Percentiles rank a stretch among this genome's conserved stretches.
Conservation (phyloP, 768 basidiomycete genomes). For the Rhizopogon rudus region DNA sequence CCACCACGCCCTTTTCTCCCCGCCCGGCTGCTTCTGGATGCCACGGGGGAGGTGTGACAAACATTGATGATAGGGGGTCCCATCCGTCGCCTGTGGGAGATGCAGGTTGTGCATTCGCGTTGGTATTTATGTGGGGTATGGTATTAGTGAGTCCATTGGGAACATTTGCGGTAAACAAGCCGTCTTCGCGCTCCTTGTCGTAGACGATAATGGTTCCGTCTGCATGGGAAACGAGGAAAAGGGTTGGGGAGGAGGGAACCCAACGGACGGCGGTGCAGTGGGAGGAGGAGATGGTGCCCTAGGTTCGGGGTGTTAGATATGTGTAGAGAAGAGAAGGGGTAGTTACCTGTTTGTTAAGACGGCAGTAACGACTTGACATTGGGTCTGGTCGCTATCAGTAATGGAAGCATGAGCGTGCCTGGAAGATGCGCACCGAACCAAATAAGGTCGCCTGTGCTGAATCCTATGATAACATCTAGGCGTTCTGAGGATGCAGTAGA, state of each 20-base stretch:
- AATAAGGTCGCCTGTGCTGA: slow-evolving; percentile 89
- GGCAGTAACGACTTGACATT: slow-evolving; percentile 72
- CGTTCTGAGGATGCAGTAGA: slow-evolving; percentile 73
- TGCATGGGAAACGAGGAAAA: slow-evolving; percentile 84
- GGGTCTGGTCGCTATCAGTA: slow-evolving; percentile 48
- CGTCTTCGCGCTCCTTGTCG: slow-evolving; percentile 89
- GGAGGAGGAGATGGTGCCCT: slow-evolving; percentile 77
- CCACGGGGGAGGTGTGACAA: slow-evolving; percentile 84
- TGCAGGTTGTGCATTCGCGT: slow-evolving; percentile 22
- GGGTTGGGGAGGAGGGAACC: slow-evolving; percentile 75
- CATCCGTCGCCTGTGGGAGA: slow-evolving; percentile 43
- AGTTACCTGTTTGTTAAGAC: slow-evolving; percentile 80
- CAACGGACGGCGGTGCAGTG: slow-evolving; percentile 88
- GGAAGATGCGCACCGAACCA: slow-evolving; percentile 74
- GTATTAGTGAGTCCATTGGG: slow-evolving; percentile 33
- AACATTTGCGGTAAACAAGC: slow-evolving; percentile 59
- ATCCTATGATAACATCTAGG: slow-evolving; percentile 88
- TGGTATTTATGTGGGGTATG: slow-evolving; percentile 20
- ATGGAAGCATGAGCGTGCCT: slow-evolving; percentile 1
- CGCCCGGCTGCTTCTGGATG: slow-evolving; percentile 53
- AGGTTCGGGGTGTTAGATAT: slow-evolving; percentile 7
- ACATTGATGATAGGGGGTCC: slow-evolving; percentile 73
- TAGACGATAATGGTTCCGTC: slow-evolving; percentile 88
- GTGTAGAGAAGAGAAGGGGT: not conserved
- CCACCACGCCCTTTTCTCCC: slow-evolving; percentile 63